These are phyloP conservation scores for Aegilops longissima DNA, from an alignment of 176 grass and related monocot genomes.

Conservation along the genomic window DNA sequence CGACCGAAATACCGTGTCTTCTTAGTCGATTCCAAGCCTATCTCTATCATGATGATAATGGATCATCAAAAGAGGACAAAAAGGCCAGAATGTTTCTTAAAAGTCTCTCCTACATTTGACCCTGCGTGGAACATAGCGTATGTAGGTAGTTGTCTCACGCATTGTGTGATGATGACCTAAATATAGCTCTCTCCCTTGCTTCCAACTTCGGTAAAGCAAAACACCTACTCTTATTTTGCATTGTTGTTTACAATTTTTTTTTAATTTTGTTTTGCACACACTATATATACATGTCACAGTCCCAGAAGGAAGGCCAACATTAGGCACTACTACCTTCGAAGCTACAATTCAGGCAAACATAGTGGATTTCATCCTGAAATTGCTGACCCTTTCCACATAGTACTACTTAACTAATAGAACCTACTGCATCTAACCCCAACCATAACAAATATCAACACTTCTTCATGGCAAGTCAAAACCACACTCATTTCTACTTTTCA, in stretches of 20 bases:
- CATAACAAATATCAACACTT: slow-evolving; percentile 17
- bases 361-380: not conserved
- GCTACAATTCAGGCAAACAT: slow-evolving; percentile 17
- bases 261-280: not conserved
- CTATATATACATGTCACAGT: slow-evolving; percentile 12
- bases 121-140: not conserved
- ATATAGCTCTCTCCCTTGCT: not conserved
- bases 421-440: slow-evolving; percentile 29
- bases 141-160: slow-evolving; percentile 19
- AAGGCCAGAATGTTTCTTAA: not conserved
- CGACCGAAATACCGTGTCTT: not conserved
- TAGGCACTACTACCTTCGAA: slow-evolving; percentile 18
- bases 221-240: not conserved
- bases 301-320: slow-evolving; percentile 1
- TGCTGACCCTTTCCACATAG: not conserved
- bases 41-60: not conserved
- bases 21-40: not conserved
- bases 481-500: not conserved
- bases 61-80: not conserved
- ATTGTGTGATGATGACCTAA: slow-evolving; percentile 8
- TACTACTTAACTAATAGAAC: not conserved
- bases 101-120: slow-evolving; percentile 24
- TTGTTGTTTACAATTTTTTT: not conserved
- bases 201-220: slow-evolving; percentile 6
- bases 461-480: slow-evolving; percentile 26